Percentiles rank a stretch among this genome's conserved stretches.
phyloP scores from a whole-genome alignment of 2,329 filamentous ascomycete species.

The Furcasterigmium sp. region DNA sequence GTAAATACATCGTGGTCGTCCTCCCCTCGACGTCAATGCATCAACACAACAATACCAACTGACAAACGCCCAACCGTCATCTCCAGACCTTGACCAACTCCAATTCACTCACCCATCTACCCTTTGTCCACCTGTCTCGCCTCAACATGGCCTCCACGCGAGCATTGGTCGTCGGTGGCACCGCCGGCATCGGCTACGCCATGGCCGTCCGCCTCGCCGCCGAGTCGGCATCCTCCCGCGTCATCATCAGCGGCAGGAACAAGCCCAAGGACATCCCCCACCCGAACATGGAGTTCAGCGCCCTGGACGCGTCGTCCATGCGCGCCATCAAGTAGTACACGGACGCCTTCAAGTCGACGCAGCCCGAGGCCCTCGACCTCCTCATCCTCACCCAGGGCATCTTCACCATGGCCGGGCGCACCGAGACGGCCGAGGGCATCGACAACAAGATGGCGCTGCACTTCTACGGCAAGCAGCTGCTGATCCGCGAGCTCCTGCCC shows the following conservation, averaged over 20 bases:
- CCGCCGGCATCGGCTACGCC: slow-evolving; percentile 27
- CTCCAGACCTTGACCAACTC: too few relatives aligned
- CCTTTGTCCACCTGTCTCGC: too few relatives aligned
- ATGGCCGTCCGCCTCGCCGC: slow-evolving; percentile 28
- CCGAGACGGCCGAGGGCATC: slow-evolving; percentile 37
- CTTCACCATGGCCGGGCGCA: slow-evolving; percentile 25
- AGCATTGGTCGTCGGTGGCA: slow-evolving; percentile 29
- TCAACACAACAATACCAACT: too few relatives aligned
- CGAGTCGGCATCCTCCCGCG: slow-evolving; percentile 15
- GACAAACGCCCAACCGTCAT: too few relatives aligned
- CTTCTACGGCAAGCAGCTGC: slow-evolving; percentile 38
- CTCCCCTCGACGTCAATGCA: too few relatives aligned
- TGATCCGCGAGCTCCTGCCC: slow-evolving; percentile 33
- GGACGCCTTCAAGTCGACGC: slow-evolving; percentile 15
- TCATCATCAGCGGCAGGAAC: slow-evolving; percentile 26
- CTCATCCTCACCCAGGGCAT: slow-evolving; percentile 34
- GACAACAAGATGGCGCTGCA: slow-evolving; percentile 40
- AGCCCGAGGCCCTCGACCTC: slow-evolving; percentile 25
- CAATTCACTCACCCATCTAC: too few relatives aligned
- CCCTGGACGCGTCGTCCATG: slow-evolving; percentile 27
- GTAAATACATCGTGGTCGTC: too few relatives aligned
- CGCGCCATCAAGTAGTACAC: slow-evolving; percentile 25
- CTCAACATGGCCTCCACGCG: slow-evolving; percentile 5
- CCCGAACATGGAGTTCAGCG: slow-evolving; percentile 24
- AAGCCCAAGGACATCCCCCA: slow-evolving; percentile 22